A percentile compares a stretch with the other conserved stretches of the same genome.
These are phyloP conservation scores for Corynespora cassiicola DNA, from an alignment of 2,329 filamentous ascomycete genomes.

Conservation along the genomic window DNA sequence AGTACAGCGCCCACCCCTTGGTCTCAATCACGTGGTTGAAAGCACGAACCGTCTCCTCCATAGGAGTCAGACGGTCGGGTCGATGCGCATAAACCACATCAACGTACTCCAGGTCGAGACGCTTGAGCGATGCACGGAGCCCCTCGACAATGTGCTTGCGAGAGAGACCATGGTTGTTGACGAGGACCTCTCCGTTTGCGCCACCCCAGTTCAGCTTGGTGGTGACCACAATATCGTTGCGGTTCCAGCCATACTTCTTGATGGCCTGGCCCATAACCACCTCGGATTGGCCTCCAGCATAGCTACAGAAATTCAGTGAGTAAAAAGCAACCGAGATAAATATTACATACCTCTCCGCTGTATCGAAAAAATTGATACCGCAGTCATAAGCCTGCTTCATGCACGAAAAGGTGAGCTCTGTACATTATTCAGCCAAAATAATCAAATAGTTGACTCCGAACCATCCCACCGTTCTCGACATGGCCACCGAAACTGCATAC, in stretches of 20 bases:
- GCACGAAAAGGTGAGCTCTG: conserved; percentile 62
- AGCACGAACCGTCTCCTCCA: conserved; percentile 73
- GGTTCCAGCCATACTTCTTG: conserved; percentile 63
- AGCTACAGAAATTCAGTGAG: too few species aligned
- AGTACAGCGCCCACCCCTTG: conserved; percentile 71
- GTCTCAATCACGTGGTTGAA: conserved; percentile 75
- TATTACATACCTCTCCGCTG: conserved; percentile 21
- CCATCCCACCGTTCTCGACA: conserved; percentile 66
- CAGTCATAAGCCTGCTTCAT: conserved; percentile 63
- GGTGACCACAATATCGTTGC: conserved; percentile 62
- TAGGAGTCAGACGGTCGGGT: conserved; percentile 71
- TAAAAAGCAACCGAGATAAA: not conserved
- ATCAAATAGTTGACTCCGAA: not conserved
- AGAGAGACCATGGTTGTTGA: conserved; percentile 73
- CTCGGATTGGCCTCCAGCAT: conserved; percentile 61
- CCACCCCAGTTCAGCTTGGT: conserved; percentile 67
- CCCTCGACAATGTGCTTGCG: conserved; percentile 76
- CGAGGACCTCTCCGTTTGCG: conserved; percentile 57
- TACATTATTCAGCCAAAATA: not conserved
- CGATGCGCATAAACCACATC: conserved; percentile 75
- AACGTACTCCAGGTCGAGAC: conserved; percentile 67
- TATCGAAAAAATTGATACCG: conserved; percentile 52
- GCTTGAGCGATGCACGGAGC: conserved; percentile 64
- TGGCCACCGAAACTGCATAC: conserved; percentile 62
- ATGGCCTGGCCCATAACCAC: conserved; percentile 63